Evolutionary conservation across 257 asterid species (phyloP), one percentile per base, ranked within the genome.

Genomic region (Perilla frutescens): DNA sequence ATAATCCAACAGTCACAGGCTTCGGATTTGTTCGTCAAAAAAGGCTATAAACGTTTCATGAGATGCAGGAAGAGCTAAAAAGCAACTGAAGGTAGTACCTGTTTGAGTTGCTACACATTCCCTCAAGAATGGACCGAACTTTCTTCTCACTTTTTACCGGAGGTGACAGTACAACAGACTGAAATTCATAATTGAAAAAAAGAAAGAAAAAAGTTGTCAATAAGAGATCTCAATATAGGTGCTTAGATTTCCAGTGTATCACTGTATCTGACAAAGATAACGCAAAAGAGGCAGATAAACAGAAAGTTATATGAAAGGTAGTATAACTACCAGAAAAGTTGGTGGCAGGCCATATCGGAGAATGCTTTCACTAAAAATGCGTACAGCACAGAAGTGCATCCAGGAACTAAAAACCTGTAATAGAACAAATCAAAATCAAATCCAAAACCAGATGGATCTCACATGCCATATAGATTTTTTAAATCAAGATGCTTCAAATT

Each of bases 341-440:
- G 92, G 97, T 11, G 96, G 96, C 69, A 88, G 88, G 54, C 97
- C 94, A 47, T 91, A 93, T 80, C 97, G 89, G 73, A 93, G 83
- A 83, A 93, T 89, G 92, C 96, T 93, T 79, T 91, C 97, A 48
- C 85, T 83, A 80, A 88, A 91, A 78, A 89, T 84, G 68, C 97
- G 95, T 61, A 89, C 95, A 75, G 96, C 98, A 78, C 96, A 87
- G 76, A 90, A 90, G 81, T 89, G 97, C 98, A 90, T 92, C 97
- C 98, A 92, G 77, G 98, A 92, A 90, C 86, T 81, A 76, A 92
- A 92, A 76, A 89, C 98, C 98, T 93, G 92, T 47, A 73, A 67
- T 47, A 58, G 7, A 77, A 60, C 26, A 34, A 62, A 39, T 2
- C 11, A 67, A 70, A 61, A 12, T 31, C 57, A 62, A 47, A 9